Evolutionary conservation across 2,329 filamentous ascomycete species (phyloP), one percentile per base, ranked within the genome.

Genomic region (Arachnomyces sp.): DNA sequence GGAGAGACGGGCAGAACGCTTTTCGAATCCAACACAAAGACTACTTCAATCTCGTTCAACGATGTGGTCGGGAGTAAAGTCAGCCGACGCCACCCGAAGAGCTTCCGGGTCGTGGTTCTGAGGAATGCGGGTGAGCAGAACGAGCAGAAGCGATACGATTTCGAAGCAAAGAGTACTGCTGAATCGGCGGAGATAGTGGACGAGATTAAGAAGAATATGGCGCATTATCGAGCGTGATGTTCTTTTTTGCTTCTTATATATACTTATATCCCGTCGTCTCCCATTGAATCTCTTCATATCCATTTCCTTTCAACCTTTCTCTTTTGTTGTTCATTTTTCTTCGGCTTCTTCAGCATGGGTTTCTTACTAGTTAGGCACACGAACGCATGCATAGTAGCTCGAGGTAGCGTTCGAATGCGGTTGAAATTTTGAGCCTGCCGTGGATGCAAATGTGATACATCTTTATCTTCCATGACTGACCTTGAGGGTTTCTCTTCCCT

Each of bases 71-170:
- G 77, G 1, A 78, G 75, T 46, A 82, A 82, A 54, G 76, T 82
- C 36, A 78, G 73, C 51, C 70, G 77, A 44, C 73, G 78, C 45
- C 78, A 82, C 55, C 75, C 77, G 7, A 77, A 78, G 60, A 78
- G 76, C 52, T 78, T 82, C 50, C 63, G 77, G 16, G 71, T 82
- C 7, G 64, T 80, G 31, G 75, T 82, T 13, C 74, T 77, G 41
- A 68, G 75, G 46, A 25, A 25, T 9, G 72, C 77, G 47, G 71
- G 74, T 34, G 78, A 82, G 57, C 72, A 77, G 50, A 71, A 71
- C 21, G 78, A 82, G 58, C 76, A 75, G 49, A 82, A 82, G 60
- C 58, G 78, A 46, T 82, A 82, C 58, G 78, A 82, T 51, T 82
- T 82, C 56, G 78, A 82, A 56, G 75, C 77, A 32, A 65, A 66